Evolutionary conservation across 345 rosid species (phyloP).

Genomic region (Sonneratia alba): DNA sequence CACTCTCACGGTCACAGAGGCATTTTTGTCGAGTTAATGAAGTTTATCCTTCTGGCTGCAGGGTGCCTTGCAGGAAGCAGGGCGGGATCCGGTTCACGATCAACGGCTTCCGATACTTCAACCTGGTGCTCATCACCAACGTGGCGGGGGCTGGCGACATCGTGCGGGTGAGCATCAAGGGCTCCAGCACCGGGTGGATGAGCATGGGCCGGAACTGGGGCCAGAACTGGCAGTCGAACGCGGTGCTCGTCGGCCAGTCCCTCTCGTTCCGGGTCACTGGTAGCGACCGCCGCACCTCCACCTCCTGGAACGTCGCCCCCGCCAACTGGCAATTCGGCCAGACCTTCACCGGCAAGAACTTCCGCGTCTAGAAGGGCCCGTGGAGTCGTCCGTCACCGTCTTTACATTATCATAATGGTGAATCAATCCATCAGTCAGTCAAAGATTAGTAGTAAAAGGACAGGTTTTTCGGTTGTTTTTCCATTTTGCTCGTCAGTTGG

Average conservation of each 20-base stretch:
- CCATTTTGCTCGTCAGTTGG: neutral
- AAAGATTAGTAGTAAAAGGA: neutral
- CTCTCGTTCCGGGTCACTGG: slow-evolving; percentile 78
- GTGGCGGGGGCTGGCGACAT: slow-evolving; percentile 96
- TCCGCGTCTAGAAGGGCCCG: slow-evolving; percentile 38
- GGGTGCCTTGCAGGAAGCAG: slow-evolving; percentile 78
- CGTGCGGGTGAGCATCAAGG: slow-evolving; percentile 62
- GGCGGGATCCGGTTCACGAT: slow-evolving; percentile 88
- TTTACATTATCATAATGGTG: no score
- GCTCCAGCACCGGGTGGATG: slow-evolving; percentile 66
- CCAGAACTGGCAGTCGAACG: slow-evolving; percentile 93
- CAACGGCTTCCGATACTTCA: slow-evolving; percentile 97
- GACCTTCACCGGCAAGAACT: slow-evolving; percentile 82
- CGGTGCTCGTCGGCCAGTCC: slow-evolving; percentile 72
- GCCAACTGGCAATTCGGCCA: slow-evolving; percentile 89
- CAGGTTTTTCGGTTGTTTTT: neutral
- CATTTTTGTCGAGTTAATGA: no score
- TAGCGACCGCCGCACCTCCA: slow-evolving; percentile 69
- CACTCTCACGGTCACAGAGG: no score
- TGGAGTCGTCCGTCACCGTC: no score
- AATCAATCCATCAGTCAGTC: neutral
- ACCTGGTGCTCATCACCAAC: slow-evolving; percentile 74
- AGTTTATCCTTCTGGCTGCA: slow-evolving; percentile 10
- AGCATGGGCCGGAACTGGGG: slow-evolving; percentile 98
- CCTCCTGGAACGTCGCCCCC: slow-evolving; percentile 72